Evolutionary conservation across 2,329 filamentous ascomycete genomes (phyloP).

Genomic region (Penicillium sp.): DNA sequence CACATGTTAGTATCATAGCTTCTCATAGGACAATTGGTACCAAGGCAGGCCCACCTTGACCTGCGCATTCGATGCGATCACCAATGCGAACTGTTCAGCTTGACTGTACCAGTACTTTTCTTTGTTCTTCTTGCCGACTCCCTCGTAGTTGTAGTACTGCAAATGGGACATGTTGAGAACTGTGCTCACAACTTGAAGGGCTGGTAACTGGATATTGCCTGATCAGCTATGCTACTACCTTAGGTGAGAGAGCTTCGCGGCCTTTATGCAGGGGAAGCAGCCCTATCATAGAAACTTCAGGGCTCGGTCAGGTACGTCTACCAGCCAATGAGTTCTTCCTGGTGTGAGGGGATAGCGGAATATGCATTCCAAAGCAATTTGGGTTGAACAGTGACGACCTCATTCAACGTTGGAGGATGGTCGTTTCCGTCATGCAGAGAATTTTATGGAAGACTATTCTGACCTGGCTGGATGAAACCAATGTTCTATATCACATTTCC

Average conservation of each 20-base stretch:
- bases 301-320: not conserved
- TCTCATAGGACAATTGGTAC: not conserved
- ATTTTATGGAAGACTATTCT: not conserved
- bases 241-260: not conserved
- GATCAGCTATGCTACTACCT: not conserved
- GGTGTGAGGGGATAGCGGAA: not conserved
- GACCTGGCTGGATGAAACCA: not conserved
- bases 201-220: not conserved
- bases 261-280: not conserved
- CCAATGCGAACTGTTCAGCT: slow-evolving; percentile 49
- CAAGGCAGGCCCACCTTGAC: slow-evolving; percentile 24
- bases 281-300: not conserved
- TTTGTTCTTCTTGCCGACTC: slow-evolving; percentile 39
- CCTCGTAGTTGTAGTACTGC: slow-evolving; percentile 44
- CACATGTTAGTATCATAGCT: not conserved
- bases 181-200: not conserved
- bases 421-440: not conserved
- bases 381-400: not conserved
- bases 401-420: not conserved
- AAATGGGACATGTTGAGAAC: slow-evolving; percentile 37
- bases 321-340: not conserved
- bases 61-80: slow-evolving; percentile 48
- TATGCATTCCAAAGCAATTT: not conserved
- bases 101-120: slow-evolving; percentile 49
- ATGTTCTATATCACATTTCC: not conserved